Percentiles rank a stretch among this genome's conserved stretches.
phyloP scores from a whole-genome alignment of 2,329 filamentous ascomycete genomes.

The Chaetomiaceae sp. region DNA sequence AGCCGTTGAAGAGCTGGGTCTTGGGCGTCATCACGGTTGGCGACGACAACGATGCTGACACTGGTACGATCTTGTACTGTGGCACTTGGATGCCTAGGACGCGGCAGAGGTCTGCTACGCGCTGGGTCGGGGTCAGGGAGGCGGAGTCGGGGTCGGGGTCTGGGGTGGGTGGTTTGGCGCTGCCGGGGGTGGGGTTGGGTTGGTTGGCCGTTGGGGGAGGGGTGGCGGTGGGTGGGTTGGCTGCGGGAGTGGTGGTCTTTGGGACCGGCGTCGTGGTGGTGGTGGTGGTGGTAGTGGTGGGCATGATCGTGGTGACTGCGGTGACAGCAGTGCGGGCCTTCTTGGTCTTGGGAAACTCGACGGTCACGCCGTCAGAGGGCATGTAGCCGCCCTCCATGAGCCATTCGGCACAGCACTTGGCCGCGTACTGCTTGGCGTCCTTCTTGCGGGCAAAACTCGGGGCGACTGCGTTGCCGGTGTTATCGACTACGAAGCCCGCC shows the following conservation, averaged over 20 bases:
- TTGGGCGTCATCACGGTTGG: neutral
- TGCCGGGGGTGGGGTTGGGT: neutral
- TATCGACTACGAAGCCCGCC: constrained; percentile 28
- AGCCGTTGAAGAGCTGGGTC: constrained; percentile 35
- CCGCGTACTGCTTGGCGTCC: constrained; percentile 51
- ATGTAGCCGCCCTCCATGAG: constrained; percentile 25
- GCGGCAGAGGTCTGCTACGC: constrained; percentile 32
- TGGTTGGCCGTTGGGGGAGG: neutral
- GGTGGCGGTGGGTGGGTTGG: neutral
- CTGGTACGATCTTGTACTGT: constrained; percentile 30
- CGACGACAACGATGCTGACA: neutral
- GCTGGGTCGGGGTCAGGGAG: constrained; percentile 18
- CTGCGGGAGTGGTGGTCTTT: neutral
- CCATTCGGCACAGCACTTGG: constrained; percentile 42
- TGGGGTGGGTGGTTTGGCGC: too few relatives aligned
- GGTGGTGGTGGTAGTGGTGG: neutral
- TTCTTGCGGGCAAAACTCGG: constrained; percentile 45
- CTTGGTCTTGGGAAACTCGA: constrained; percentile 19
- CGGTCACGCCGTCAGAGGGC: constrained; percentile 22
- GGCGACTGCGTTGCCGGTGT: constrained; percentile 21
- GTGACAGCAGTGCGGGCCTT: neutral
- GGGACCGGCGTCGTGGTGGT: neutral
- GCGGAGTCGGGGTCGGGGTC: constrained; percentile 10
- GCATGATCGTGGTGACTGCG: neutral
- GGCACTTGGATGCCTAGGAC: constrained; percentile 33